Percentiles rank a stretch among this genome's conserved stretches.
phyloP scores from a whole-genome alignment of 768 basidiomycete species.

The Boletus rubescentipes region DNA sequence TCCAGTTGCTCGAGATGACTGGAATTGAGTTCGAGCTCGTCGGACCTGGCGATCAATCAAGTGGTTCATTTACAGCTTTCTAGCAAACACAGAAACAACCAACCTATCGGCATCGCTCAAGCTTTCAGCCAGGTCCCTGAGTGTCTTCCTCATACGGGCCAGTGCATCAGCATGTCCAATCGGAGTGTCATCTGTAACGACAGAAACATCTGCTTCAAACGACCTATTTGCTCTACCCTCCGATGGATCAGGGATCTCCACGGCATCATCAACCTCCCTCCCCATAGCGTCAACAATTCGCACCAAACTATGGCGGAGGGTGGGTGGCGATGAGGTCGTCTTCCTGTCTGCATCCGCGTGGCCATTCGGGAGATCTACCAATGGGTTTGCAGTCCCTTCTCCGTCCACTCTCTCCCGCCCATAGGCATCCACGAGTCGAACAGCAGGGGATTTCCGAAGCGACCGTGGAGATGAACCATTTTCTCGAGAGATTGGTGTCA shows the following conservation, averaged over 20 bases:
- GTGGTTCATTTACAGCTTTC: slow-evolving; percentile 4
- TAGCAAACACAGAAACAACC: slow-evolving; percentile 1
- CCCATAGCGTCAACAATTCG: slow-evolving; percentile 74
- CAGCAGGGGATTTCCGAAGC: slow-evolving; percentile 47
- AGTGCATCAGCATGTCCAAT: slow-evolving; percentile 51
- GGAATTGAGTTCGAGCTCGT: slow-evolving; percentile 39
- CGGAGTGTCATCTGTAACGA: slow-evolving; percentile 21
- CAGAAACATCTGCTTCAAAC: slow-evolving; percentile 21
- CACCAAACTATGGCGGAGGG: slow-evolving; percentile 40
- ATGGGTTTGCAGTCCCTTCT: slow-evolving; percentile 2
- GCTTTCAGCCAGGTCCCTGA: slow-evolving; percentile 55
- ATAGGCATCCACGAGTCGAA: slow-evolving; percentile 72
- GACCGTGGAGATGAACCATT: slow-evolving; percentile 30
- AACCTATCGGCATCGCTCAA: slow-evolving; percentile 62
- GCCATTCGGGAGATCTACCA: slow-evolving; percentile 3
- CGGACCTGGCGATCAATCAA: slow-evolving; percentile 35
- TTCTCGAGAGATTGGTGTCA: slow-evolving; percentile 28
- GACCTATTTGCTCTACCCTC: slow-evolving; percentile 16
- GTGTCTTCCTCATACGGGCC: slow-evolving; percentile 53
- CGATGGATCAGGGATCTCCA: slow-evolving; percentile 33
- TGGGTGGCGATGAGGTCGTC: slow-evolving; percentile 12
- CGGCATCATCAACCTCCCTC: slow-evolving; percentile 46
- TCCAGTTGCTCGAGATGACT: slow-evolving; percentile 51
- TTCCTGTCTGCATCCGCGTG: slow-evolving; percentile 21
- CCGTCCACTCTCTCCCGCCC: slow-evolving; percentile 46